Conservation (phyloP, 2,329 filamentous ascomycete species). For the Blastomyces silverae region DNA sequence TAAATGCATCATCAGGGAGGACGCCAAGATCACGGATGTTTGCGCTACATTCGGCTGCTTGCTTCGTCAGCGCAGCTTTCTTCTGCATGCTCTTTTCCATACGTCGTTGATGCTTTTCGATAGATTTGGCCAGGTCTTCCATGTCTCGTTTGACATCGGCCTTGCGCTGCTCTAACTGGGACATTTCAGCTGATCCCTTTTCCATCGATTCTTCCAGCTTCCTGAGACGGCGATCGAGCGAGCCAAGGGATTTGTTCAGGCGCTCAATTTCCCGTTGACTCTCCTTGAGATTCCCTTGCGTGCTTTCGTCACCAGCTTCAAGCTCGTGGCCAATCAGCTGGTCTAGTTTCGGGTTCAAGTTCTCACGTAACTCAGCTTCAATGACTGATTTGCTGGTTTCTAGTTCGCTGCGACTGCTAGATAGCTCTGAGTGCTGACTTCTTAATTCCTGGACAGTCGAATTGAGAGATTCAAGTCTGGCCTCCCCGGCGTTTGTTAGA, state of each 20-base stretch:
- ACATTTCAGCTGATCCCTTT: slow-evolving; percentile 47
- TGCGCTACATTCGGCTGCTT: slow-evolving; percentile 72
- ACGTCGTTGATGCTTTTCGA: slow-evolving; percentile 78
- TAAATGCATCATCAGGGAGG: slow-evolving; percentile 86
- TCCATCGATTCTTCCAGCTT: slow-evolving; percentile 72
- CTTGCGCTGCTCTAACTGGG: slow-evolving; percentile 53
- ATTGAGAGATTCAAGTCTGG: slow-evolving; percentile 65
- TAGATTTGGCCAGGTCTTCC: slow-evolving; percentile 66
- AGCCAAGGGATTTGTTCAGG: slow-evolving; percentile 59
- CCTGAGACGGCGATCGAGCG: slow-evolving; percentile 60
- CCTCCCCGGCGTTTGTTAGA: slow-evolving; percentile 73
- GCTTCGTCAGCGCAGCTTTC: slow-evolving; percentile 69
- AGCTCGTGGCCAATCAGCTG: slow-evolving; percentile 72
- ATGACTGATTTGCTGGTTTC: slow-evolving; percentile 75
- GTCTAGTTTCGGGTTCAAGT: slow-evolving; percentile 78
- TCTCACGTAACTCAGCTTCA: slow-evolving; percentile 82
- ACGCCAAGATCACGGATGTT: slow-evolving; percentile 91
- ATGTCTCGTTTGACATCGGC: slow-evolving; percentile 63
- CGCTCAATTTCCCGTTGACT: slow-evolving; percentile 75
- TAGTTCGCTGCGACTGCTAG: slow-evolving; percentile 64
- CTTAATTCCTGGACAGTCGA: slow-evolving; percentile 64
- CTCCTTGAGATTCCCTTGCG: slow-evolving; percentile 63
- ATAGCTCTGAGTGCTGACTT: slow-evolving; percentile 68
- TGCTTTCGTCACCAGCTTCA: slow-evolving; percentile 55
- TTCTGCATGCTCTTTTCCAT: slow-evolving; percentile 91